phyloP scores from a whole-genome alignment of 352 stramenopile genomes.

The Globisporangium rhizosaccharum region DNA sequence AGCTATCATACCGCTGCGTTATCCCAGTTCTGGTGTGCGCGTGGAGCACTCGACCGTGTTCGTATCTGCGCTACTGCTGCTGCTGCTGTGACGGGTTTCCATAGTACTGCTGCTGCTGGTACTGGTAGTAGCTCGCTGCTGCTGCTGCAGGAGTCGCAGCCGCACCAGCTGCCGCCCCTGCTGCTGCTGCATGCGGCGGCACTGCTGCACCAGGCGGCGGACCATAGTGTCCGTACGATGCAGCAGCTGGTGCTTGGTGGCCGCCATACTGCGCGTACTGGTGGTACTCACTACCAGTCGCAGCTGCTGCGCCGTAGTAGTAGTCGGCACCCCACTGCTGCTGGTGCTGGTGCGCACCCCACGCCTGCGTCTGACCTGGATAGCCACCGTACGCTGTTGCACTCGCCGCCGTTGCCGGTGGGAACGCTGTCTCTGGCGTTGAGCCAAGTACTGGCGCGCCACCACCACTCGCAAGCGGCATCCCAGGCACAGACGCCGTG shows the following conservation, averaged over 20 bases:
- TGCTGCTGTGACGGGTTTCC: conserved; percentile 22
- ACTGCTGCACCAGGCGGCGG: conserved; percentile 9
- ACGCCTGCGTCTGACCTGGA: conserved; percentile 9
- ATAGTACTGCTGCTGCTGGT: conserved; percentile 29
- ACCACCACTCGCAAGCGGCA: conserved; percentile 1
- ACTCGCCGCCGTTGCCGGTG: conserved; percentile 29
- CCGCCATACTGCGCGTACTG: conserved; percentile 30
- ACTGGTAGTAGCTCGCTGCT: conserved; percentile 33
- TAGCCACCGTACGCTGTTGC: conserved; percentile 24
- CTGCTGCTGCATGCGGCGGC: conserved; percentile 2
- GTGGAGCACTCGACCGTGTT: not conserved
- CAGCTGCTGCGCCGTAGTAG: conserved; percentile 34
- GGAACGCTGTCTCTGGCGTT: conserved; percentile 47
- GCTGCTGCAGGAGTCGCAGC: conserved; percentile 1
- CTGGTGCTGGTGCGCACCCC: conserved; percentile 19
- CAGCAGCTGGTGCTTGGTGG: not conserved
- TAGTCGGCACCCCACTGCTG: conserved; percentile 31
- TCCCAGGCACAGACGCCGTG: conserved; percentile 22
- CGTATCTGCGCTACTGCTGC: not conserved
- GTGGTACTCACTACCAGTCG: conserved; percentile 22
- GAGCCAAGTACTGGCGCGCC: conserved; percentile 26
- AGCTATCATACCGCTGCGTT: not conserved
- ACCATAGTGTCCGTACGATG: conserved; percentile 30
- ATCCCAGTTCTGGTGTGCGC: not conserved
- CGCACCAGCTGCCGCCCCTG: conserved; percentile 1